Base-by-base conservation (phyloP, 768 basidiomycete genomes). In the Lyophyllum shimeji region DNA sequence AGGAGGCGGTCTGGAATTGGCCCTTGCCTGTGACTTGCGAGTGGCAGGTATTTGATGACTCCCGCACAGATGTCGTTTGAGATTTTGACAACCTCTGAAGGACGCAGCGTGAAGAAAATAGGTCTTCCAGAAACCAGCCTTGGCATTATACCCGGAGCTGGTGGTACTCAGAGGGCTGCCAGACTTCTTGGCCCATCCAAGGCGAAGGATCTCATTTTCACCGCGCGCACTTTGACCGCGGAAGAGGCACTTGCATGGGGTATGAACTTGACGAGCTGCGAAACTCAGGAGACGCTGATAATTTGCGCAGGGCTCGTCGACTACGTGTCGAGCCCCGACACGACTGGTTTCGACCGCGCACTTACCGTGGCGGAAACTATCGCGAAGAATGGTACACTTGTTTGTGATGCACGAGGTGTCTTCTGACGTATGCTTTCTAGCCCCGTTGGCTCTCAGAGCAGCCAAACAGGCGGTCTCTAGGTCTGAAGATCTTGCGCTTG, bases 101-200 rank as follows among this genome's bases (percentile, higher is more conserved):
- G 80, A 1, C 75, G 81, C 59, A 67, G 71, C 52, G 93, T 92
- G 40, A 85, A 86, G 50, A 94, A 93, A 72, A 89, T 98, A 47
- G 93, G 94, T 7, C 74, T 98, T 7, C 93, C 95, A 1, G 93
- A 95, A 67, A 88, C 78, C 20, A 69, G 76, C 23, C 84, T 79
- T 53, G 93, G 85, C 7, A 95, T 95, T 53, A 95, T 95, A 44
- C 93, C 93, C 15, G 93, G 93, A 46, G 93, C 92, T 20, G 93
- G 93, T 3, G 93, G 93, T 5, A 95, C 93, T 0, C 93, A 95
- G 63, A 82, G 93, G 25, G 82, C 86, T 3, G 82, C 91, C 3
- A 83, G 93, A 25, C 71, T 95, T 15, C 69, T 95, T 33, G 93
- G 93, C 3, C 69, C 86, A 27, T 80, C 92, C 29, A 89, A 83